Evolutionary conservation across 768 basidiomycete species (phyloP).

Genomic region (Leccinum disarticulatum): DNA sequence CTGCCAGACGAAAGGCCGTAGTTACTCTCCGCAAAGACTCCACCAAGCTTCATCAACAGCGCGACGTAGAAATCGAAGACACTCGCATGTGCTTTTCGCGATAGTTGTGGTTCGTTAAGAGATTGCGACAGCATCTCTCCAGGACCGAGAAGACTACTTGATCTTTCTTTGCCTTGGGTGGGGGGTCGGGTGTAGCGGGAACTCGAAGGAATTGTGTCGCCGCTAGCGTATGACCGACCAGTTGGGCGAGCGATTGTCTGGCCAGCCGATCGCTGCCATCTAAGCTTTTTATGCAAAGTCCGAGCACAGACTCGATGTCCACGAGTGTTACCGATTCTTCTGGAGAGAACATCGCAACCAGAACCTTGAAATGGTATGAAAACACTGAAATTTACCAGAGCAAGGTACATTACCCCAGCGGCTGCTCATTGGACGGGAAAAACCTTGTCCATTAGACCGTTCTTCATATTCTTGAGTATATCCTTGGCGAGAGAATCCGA

Average conservation of each 20-base stretch:
- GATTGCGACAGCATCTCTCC: slow-evolving; percentile 80
- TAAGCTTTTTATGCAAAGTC: slow-evolving; percentile 65
- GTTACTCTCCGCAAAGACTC: slow-evolving; percentile 76
- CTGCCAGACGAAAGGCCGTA: slow-evolving; percentile 73
- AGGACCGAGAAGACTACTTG: slow-evolving; percentile 61
- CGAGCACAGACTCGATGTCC: slow-evolving; percentile 78
- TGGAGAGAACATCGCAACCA: slow-evolving; percentile 58
- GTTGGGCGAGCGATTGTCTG: slow-evolving; percentile 72
- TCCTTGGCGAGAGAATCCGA: slow-evolving; percentile 79
- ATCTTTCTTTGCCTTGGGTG: slow-evolving; percentile 63
- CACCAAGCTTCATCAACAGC: slow-evolving; percentile 71
- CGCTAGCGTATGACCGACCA: slow-evolving; percentile 82
- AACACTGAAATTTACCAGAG: slow-evolving; percentile 1
- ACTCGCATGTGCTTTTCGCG: slow-evolving; percentile 76
- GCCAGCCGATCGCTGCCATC: slow-evolving; percentile 85
- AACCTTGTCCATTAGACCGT: slow-evolving; percentile 76
- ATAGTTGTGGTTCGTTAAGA: slow-evolving; percentile 71
- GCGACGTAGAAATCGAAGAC: slow-evolving; percentile 88
- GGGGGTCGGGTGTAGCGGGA: slow-evolving; percentile 42
- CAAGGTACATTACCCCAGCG: slow-evolving; percentile 54
- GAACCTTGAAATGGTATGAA: slow-evolving; percentile 40
- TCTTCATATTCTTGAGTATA: slow-evolving; percentile 78
- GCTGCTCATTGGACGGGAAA: slow-evolving; percentile 83
- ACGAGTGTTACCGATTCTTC: slow-evolving; percentile 53
- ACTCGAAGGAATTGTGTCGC: slow-evolving; percentile 73